phyloP scores from a whole-genome alignment of 1,284 basidiomycete genomes.

The Pseudozyma hubeiensis region DNA sequence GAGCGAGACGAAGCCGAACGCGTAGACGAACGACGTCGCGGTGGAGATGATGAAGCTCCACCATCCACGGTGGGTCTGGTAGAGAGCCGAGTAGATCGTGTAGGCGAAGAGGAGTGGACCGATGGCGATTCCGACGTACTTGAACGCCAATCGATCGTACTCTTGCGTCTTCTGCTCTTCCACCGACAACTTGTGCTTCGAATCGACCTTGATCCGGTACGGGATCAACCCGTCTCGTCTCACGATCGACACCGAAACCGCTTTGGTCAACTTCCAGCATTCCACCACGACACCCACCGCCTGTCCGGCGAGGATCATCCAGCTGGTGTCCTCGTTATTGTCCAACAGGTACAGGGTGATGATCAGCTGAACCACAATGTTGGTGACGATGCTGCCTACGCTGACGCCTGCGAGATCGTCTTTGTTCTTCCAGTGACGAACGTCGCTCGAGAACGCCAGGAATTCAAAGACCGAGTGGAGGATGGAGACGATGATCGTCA shows the following conservation, averaged over 20 bases:
- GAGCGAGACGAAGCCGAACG: conserved; percentile 90
- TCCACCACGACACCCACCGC: conserved; percentile 83
- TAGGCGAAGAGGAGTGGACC: conserved; percentile 87
- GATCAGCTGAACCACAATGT: conserved; percentile 84
- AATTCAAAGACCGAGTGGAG: conserved; percentile 80
- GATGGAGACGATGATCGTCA: conserved; percentile 80
- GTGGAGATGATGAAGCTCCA: conserved; percentile 89
- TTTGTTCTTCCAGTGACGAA: conserved; percentile 92
- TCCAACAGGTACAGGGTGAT: conserved; percentile 93
- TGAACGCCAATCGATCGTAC: conserved; percentile 86
- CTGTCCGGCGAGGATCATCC: conserved; percentile 92
- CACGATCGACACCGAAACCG: conserved; percentile 82
- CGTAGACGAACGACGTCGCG: conserved; percentile 87
- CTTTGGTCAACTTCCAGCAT: conserved; percentile 86
- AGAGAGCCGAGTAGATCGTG: conserved; percentile 80
- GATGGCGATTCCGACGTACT: conserved; percentile 87
- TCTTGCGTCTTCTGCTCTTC: conserved; percentile 99
- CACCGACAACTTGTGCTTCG: conserved; percentile 90
- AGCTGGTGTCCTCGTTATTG: conserved; percentile 90
- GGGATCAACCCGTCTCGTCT: conserved; percentile 77
- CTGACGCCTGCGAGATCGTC: conserved; percentile 75
- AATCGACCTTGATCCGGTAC: conserved; percentile 83
- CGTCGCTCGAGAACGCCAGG: conserved; percentile 74
- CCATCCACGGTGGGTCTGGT: conserved; percentile 84
- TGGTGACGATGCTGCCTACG: conserved; percentile 80